phyloP scores from a whole-genome alignment of 2,329 filamentous ascomycete species.

The Ophiostoma quercus region DNA sequence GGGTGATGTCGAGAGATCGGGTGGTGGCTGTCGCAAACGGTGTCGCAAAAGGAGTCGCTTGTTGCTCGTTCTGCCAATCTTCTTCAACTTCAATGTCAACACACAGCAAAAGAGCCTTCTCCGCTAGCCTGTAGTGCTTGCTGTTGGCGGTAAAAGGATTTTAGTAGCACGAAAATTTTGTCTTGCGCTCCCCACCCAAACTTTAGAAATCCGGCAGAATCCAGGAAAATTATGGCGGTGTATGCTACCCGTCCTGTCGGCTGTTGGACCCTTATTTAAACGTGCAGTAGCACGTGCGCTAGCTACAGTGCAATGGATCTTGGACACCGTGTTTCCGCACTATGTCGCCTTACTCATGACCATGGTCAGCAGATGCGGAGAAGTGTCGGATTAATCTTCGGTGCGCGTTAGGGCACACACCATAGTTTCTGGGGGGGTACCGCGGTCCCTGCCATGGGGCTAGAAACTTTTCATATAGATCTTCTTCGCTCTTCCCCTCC shows the following conservation, averaged over 20 bases:
- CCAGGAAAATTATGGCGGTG: constrained; percentile 25
- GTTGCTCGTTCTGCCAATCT: constrained; percentile 7
- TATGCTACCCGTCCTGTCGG: neutral
- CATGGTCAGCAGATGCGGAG: constrained; percentile 21
- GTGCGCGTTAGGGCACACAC: constrained; percentile 29
- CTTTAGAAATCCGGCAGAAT: constrained; percentile 20
- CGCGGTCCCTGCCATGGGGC: constrained; percentile 10
- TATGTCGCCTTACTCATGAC: constrained; percentile 9
- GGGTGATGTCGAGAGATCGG: constrained; percentile 14
- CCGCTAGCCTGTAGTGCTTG: neutral
- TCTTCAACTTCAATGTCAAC: constrained; percentile 2
- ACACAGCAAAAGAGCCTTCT: constrained; percentile 4
- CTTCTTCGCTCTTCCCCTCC: constrained; percentile 14
- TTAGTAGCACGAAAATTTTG: constrained; percentile 23
- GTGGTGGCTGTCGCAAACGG: neutral
- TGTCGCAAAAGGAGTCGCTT: neutral
- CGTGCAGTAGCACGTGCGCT: neutral
- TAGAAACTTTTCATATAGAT: constrained; percentile 18
- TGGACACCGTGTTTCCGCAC: neutral
- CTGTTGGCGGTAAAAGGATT: constrained; percentile 5
- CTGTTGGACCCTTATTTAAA: neutral
- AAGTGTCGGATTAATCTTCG: constrained; percentile 23
- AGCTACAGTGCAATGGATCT: neutral
- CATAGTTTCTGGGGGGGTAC: constrained; percentile 5
- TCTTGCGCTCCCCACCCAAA: constrained; percentile 16